These are phyloP conservation scores for Glutinoglossum americanum DNA, from an alignment of 495 filamentous ascomycete genomes.

Conservation along the genomic window DNA sequence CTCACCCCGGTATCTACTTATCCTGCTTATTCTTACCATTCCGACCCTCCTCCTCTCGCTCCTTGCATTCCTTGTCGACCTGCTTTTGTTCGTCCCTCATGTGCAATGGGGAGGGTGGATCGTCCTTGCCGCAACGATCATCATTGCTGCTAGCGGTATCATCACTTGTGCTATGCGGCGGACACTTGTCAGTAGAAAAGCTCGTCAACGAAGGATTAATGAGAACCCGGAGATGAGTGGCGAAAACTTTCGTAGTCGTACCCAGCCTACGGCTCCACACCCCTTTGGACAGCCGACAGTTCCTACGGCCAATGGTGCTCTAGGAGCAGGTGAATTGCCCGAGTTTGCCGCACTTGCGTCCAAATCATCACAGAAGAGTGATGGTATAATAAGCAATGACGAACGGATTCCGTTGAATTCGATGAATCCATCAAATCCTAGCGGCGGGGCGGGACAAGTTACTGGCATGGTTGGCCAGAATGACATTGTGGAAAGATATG, in stretches of 20 bases:
- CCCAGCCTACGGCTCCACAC: slow-evolving; percentile 25
- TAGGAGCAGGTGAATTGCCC: slow-evolving; percentile 35
- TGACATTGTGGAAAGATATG: slow-evolving; percentile 4
- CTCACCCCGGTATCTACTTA: slow-evolving; percentile 71
- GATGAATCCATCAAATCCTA: slow-evolving; percentile 19
- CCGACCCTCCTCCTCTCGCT: slow-evolving; percentile 69
- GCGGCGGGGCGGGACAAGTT: background rate
- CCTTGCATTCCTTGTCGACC: slow-evolving; percentile 79
- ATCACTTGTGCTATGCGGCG: slow-evolving; percentile 95
- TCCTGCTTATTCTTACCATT: slow-evolving; percentile 64
- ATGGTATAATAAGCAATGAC: slow-evolving; percentile 38
- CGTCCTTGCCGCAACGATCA: slow-evolving; percentile 73
- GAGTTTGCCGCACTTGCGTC: slow-evolving; percentile 63
- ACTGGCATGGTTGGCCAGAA: background rate
- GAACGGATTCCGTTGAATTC: slow-evolving; percentile 69
- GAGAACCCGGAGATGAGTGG: slow-evolving; percentile 93
- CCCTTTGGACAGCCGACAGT: slow-evolving; percentile 29
- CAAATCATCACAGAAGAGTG: slow-evolving; percentile 22
- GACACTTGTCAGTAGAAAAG: slow-evolving; percentile 78
- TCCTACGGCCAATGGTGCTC: slow-evolving; percentile 29
- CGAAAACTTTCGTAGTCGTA: slow-evolving; percentile 39
- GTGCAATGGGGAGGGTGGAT: slow-evolving; percentile 88
- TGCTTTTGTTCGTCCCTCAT: slow-evolving; percentile 91
- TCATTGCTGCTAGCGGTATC: slow-evolving; percentile 63
- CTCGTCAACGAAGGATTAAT: slow-evolving; percentile 71